These are phyloP conservation scores for Hymenoscyphus linearis DNA, from an alignment of 2,329 filamentous ascomycete species.

Conservation along the genomic window DNA sequence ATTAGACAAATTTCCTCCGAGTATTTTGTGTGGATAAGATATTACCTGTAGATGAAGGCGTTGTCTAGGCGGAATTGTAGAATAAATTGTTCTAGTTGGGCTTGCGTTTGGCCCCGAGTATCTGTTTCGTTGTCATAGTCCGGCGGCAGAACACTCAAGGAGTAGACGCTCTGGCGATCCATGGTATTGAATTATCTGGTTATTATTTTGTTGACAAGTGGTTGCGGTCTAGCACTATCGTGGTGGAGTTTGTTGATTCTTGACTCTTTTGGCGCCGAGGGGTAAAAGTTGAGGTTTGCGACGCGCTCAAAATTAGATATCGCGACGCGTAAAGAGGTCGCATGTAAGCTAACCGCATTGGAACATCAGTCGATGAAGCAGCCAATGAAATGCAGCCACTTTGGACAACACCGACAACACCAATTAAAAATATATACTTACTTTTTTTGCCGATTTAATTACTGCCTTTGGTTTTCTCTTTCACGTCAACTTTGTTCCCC, in stretches of 20 bases:
- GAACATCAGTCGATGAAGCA: background rate
- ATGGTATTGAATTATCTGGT: conserved; percentile 40
- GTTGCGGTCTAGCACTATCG: background rate
- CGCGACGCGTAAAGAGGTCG: background rate
- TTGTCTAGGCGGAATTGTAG: conserved; percentile 93
- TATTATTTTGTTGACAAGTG: background rate
- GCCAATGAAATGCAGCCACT: background rate
- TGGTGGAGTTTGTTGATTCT: background rate
- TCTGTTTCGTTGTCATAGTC: conserved; percentile 59
- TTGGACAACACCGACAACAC: too few species aligned
- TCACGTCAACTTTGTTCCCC: too few species aligned
- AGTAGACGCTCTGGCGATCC: conserved; percentile 86
- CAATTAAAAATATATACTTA: too few species aligned
- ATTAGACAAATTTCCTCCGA: background rate
- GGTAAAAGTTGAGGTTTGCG: background rate
- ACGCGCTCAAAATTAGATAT: background rate
- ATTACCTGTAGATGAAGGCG: conserved; percentile 84
- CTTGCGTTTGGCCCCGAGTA: conserved; percentile 66
- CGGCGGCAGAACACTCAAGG: conserved; percentile 72
- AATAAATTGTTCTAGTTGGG: conserved; percentile 82
- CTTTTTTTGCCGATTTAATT: too few species aligned
- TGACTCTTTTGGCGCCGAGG: background rate
- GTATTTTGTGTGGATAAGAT: conserved; percentile 14
- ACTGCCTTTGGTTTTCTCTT: too few species aligned
- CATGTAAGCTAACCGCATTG: background rate